A percentile compares a stretch with the other conserved stretches of the same genome.
Evolutionary conservation across 2,329 filamentous ascomycete genomes (phyloP).

Genomic region (Pezicula carpinea): DNA sequence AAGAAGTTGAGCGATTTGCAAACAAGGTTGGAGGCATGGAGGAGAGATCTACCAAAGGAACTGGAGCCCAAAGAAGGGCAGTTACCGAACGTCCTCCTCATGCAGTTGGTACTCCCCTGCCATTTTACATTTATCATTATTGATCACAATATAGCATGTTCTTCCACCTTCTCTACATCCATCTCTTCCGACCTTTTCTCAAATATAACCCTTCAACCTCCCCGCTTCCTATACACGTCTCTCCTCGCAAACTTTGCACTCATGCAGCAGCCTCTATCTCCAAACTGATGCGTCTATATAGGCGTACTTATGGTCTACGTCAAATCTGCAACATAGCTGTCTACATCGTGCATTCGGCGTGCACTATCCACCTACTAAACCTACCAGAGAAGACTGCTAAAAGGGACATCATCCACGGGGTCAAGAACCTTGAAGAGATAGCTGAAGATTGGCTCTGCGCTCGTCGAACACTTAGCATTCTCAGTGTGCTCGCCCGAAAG

Average conservation of each 20-base stretch:
- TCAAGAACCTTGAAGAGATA: conserved; percentile 92
- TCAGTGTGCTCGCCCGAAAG: conserved; percentile 80
- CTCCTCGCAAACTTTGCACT: conserved; percentile 84
- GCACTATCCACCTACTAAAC: conserved; percentile 90
- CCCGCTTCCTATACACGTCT: conserved; percentile 80
- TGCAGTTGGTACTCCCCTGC: conserved; percentile 64
- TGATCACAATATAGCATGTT: conserved; percentile 70
- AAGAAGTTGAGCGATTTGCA: conserved; percentile 93
- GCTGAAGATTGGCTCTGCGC: conserved; percentile 93
- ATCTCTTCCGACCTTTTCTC: conserved; percentile 90
- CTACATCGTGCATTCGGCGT: conserved; percentile 91
- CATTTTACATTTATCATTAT: conserved; percentile 3
- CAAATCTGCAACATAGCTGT: conserved; percentile 97
- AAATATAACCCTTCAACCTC: conserved; percentile 81
- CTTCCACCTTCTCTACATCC: conserved; percentile 91
- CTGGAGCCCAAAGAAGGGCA: conserved; percentile 87
- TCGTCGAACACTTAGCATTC: conserved; percentile 75
- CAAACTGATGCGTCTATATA: conserved; percentile 91
- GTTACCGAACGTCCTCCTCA: conserved; percentile 72
- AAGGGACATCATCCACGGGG: conserved; percentile 83
- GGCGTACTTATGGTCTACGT: conserved; percentile 81
- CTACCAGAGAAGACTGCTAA: conserved; percentile 87
- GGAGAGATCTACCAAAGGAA: conserved; percentile 75
- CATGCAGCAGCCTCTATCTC: conserved; percentile 86
- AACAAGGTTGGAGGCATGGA: conserved; percentile 85